Base-by-base conservation (phyloP, 2,329 filamentous ascomycete species). In the Pezicula rhizophila region DNA sequence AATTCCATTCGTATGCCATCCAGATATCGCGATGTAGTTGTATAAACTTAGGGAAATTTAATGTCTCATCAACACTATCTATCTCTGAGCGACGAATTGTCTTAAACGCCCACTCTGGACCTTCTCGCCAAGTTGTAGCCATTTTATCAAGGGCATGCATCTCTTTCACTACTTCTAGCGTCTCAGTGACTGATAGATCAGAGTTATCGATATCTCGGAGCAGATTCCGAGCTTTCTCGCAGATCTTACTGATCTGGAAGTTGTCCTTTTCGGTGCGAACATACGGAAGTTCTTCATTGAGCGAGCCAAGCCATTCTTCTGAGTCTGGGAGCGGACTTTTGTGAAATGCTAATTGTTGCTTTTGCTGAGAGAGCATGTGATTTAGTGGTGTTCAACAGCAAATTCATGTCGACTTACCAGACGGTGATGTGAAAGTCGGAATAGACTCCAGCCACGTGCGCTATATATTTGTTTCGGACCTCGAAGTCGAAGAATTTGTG, bases 1-100 rank as follows among this genome's bases (percentile, higher is more conserved):
- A 70, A 42, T 70, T 68, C 65, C 67, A 70, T 49, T 70, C 68
- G 38, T 71, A 71, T 4, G 66, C 63, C 49, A 66, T 68, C 68
- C 68, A 70, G 0, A 70, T 45, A 52, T 70, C 68, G 3, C 56
- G 49, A 46, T 70, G 68, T 2, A 71, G 50, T 47, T 70, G 58
- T 8, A 70, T 50, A 12, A 64, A 48, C 23, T 25, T 39, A 7
- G 38, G 45, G 23, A 42, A 44, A 10, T 12, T 34, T 14, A 28
- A 45, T 14, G 37, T 8, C 47, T 15, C 23, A 40, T 25, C 41
- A 31, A 20, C 47, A 31, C 46, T 45, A 44, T 11, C 64, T 46
- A 2, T 64, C 57, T 5, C 47, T 47, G 11, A 51, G 52, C 23
- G 45, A 17, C 17, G 28, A 10, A 66, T 18, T 1, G 47, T 61